A percentile compares a stretch with the other conserved stretches of the same genome.
Evolutionary conservation across 768 basidiomycete species (phyloP).

Genomic region (Pluteus cervinus): DNA sequence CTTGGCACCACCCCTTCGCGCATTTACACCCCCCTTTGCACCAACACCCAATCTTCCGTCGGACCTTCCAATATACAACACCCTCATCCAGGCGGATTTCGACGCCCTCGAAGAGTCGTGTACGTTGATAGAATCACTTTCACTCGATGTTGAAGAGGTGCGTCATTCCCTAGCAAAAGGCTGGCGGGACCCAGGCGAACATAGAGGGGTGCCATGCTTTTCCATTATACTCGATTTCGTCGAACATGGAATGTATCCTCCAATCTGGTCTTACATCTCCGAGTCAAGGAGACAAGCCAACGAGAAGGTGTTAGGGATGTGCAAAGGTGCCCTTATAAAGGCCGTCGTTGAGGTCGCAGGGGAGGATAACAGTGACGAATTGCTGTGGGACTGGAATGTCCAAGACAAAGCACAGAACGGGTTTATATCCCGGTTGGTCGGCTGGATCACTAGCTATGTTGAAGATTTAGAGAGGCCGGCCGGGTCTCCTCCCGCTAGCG

Average conservation of each 20-base stretch:
- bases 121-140: constrained; percentile 69
- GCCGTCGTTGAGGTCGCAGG: constrained; percentile 82
- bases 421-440: constrained; percentile 68
- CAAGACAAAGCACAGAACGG: constrained; percentile 54
- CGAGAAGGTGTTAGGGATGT: constrained; percentile 71
- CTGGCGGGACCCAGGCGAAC: constrained; percentile 50
- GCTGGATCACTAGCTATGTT: constrained; percentile 65
- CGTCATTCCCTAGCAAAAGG: constrained; percentile 67
- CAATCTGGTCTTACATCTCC: constrained; percentile 49
- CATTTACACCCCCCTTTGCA: constrained; percentile 53
- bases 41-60: constrained; percentile 26
- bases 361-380: constrained; percentile 71
- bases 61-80: constrained; percentile 33
- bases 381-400: constrained; percentile 68
- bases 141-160: constrained; percentile 73
- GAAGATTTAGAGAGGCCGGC: constrained; percentile 27
- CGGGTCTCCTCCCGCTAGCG: constrained; percentile 16
- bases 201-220: constrained; percentile 52
- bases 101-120: constrained; percentile 71
- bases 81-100: constrained; percentile 58
- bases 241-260: constrained; percentile 63
- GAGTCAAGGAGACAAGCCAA: constrained; percentile 50
- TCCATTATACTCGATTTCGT: constrained; percentile 66
- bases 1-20: constrained; percentile 49
- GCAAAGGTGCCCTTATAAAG: constrained; percentile 84